phyloP scores from a whole-genome alignment of 169 alveolate species.

The Amoebophrya sp. region DNA sequence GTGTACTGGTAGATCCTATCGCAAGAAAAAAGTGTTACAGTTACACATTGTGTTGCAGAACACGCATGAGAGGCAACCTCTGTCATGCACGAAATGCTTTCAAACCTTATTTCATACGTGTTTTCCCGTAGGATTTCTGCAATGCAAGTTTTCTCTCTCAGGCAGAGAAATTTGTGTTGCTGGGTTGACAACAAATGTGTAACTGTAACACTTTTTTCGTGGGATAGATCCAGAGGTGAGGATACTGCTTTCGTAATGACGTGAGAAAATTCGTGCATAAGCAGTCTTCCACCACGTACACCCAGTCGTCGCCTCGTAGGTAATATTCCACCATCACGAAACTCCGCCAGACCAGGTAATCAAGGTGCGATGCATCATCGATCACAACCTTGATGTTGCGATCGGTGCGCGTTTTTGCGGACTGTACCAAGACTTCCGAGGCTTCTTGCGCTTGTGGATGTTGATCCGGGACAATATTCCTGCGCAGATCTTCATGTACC shows the following conservation, averaged over 20 bases:
- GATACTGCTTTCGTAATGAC: not conserved
- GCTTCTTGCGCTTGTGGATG: not conserved
- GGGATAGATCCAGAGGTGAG: conserved; percentile 7
- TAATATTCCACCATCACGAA: not conserved
- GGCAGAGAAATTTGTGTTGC: too few relatives aligned
- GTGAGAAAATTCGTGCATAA: not conserved
- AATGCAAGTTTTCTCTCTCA: too few relatives aligned
- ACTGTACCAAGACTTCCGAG: not conserved
- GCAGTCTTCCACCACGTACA: not conserved
- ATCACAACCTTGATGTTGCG: not conserved
- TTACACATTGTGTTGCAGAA: too few relatives aligned
- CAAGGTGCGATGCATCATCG: not conserved
- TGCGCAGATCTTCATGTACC: too few relatives aligned
- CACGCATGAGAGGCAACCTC: too few relatives aligned
- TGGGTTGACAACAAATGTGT: too few relatives aligned
- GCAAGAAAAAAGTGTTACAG: too few relatives aligned
- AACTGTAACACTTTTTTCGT: too few relatives aligned
- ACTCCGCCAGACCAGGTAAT: not conserved
- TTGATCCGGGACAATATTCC: too few relatives aligned
- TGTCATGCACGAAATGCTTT: too few relatives aligned
- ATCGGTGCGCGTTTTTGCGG: not conserved
- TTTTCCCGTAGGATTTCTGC: too few relatives aligned
- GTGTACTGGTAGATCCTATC: not conserved
- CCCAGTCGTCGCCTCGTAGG: not conserved
- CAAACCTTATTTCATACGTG: too few relatives aligned